These are phyloP conservation scores for Salmacisia buchloeana DNA, from an alignment of 1,284 basidiomycete species.

Conservation along the genomic window DNA sequence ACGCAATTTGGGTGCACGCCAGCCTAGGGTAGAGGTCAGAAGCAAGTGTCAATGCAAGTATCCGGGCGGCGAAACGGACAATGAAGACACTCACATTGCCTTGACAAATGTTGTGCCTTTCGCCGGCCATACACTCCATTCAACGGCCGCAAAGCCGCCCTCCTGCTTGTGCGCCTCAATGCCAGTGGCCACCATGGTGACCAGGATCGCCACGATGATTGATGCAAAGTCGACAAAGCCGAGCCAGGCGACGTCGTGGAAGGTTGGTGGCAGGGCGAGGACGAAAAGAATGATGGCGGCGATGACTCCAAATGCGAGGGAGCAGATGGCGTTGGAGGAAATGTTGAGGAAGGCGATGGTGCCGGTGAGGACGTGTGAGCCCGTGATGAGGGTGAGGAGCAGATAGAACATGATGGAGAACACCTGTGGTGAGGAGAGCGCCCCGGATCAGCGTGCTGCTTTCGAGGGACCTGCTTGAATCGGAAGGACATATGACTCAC, in stretches of 20 bases:
- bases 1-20: slow-evolving; percentile 36
- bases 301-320: slow-evolving; percentile 34
- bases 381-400: slow-evolving; percentile 15
- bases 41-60: background rate
- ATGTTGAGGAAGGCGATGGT: slow-evolving; percentile 35
- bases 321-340: slow-evolving; percentile 29
- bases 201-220: slow-evolving; percentile 36
- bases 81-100: background rate
- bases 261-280: slow-evolving; percentile 35
- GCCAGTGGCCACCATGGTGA: slow-evolving; percentile 39
- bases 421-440: background rate
- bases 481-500: slow-evolving; percentile 1
- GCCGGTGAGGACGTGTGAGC: slow-evolving; percentile 42
- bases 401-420: slow-evolving; percentile 14
- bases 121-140: slow-evolving; percentile 36
- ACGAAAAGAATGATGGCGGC: slow-evolving; percentile 39
- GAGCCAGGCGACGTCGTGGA: slow-evolving; percentile 37
- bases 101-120: slow-evolving; percentile 16
- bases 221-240: slow-evolving; percentile 43
- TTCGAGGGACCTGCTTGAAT: slow-evolving; percentile 27
- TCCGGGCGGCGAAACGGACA: background rate
- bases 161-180: slow-evolving; percentile 18
- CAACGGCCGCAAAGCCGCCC: slow-evolving; percentile 17
- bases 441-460: slow-evolving; percentile 21
- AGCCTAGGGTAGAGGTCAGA: background rate